Evolutionary conservation across 1,139 yeast genomes (phyloP).

Genomic region (Protomyces inundatus): DNA sequence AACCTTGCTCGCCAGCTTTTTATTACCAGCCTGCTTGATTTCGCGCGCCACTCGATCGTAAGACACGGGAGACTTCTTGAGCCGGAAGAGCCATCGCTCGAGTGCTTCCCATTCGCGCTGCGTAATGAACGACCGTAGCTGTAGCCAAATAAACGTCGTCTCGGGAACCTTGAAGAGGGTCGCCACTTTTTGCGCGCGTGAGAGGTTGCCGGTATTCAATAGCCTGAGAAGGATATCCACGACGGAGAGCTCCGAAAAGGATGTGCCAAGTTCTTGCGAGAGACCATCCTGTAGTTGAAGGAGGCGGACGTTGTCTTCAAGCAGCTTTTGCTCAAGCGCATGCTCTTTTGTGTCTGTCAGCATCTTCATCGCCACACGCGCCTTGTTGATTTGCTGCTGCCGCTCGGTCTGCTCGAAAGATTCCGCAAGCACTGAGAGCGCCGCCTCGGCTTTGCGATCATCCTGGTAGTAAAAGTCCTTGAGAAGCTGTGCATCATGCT

Average conservation of each 20-base stretch:
- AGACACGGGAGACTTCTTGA: slow-evolving; percentile 66
- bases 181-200: slow-evolving; percentile 52
- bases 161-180: slow-evolving; percentile 61
- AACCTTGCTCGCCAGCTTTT: slow-evolving; percentile 44
- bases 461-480: slow-evolving; percentile 57
- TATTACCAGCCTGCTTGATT: slow-evolving; percentile 49
- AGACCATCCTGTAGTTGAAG: slow-evolving; percentile 18
- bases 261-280: slow-evolving; percentile 51
- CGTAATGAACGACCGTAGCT: slow-evolving; percentile 51
- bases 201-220: slow-evolving; percentile 54
- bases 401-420: slow-evolving; percentile 32
- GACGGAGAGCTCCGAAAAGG: slow-evolving; percentile 54
- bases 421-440: slow-evolving; percentile 42
- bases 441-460: slow-evolving; percentile 49
- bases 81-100: slow-evolving; percentile 43
- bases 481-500: slow-evolving; percentile 41
- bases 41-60: slow-evolving; percentile 59
- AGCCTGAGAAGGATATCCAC: slow-evolving; percentile 53
- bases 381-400: slow-evolving; percentile 30
- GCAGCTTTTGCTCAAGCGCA: slow-evolving; percentile 35
- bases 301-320: slow-evolving; percentile 47
- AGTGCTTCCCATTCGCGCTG: slow-evolving; percentile 60
- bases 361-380: slow-evolving; percentile 35
- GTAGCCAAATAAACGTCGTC: slow-evolving; percentile 59
- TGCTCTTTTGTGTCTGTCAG: slow-evolving; percentile 36